Conservation (phyloP, 2,329 filamentous ascomycete genomes). For the Xylaria sp. region DNA sequence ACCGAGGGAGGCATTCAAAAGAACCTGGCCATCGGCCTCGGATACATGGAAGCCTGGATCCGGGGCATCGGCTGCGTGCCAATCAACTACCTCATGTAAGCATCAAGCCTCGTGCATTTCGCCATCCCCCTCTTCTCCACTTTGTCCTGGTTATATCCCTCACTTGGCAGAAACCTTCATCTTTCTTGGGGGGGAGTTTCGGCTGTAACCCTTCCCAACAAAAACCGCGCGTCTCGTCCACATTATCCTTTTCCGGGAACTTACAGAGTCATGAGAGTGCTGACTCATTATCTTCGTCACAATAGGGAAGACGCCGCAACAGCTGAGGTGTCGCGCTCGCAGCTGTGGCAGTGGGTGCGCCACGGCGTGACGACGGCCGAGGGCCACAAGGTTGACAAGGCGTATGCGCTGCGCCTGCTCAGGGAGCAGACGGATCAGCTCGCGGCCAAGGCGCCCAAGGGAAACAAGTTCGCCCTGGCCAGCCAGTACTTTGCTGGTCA, state of each 20-base stretch:
- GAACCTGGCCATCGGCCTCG: constrained; percentile 95
- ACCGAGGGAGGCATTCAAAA: constrained; percentile 96
- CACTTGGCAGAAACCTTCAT: constrained; percentile 12
- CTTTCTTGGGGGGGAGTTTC: neutral
- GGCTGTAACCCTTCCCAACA: neutral
- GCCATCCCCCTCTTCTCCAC: neutral
- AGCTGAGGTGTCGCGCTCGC: constrained; percentile 91
- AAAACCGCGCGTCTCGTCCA: neutral
- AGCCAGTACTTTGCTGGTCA: constrained; percentile 93
- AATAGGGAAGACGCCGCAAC: constrained; percentile 90
- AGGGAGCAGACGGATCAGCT: constrained; percentile 85
- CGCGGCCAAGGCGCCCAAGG: constrained; percentile 77
- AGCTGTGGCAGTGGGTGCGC: constrained; percentile 96
- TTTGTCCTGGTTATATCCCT: constrained; percentile 13
- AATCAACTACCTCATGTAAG: constrained; percentile 93
- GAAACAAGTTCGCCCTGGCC: constrained; percentile 91
- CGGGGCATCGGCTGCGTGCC: constrained; percentile 94
- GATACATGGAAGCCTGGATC: constrained; percentile 99
- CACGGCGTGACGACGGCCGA: constrained; percentile 80
- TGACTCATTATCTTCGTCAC: constrained; percentile 18
- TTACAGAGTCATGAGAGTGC: neutral
- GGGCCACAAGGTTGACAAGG: constrained; percentile 93
- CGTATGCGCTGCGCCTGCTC: constrained; percentile 85
- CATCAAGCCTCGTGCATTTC: constrained; percentile 29
- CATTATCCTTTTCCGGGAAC: neutral